phyloP scores from a whole-genome alignment of 345 rosid genomes.

The Cardamine occulta region DNA sequence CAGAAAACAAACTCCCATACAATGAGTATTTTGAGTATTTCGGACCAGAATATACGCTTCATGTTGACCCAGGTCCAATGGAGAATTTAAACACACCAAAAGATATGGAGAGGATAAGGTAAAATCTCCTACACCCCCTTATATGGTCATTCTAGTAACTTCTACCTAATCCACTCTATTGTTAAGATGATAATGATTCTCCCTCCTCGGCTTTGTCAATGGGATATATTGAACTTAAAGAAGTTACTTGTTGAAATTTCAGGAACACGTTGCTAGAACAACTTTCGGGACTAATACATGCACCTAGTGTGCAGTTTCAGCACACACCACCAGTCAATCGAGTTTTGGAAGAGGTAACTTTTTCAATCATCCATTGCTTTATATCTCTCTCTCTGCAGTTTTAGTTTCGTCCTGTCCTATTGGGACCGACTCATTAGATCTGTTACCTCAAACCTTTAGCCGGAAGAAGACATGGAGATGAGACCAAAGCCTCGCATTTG shows the following conservation, averaged over 20 bases:
- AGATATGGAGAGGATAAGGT: conserved; percentile 96
- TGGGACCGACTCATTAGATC: conserved; percentile 13
- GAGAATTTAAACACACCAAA: conserved; percentile 78
- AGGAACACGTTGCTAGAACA: conserved; percentile 49
- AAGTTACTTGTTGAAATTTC: conserved; percentile 35
- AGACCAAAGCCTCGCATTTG: conserved; percentile 79
- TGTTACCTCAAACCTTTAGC: conserved; percentile 26
- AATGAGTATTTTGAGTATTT: conserved; percentile 95
- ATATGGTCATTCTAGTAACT: not conserved
- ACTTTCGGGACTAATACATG: conserved; percentile 44
- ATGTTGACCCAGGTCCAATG: conserved; percentile 73
- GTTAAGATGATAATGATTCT: conserved; percentile 9
- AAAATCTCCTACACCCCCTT: conserved; percentile 15
- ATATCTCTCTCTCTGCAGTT: conserved; percentile 23
- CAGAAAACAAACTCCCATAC: conserved; percentile 88
- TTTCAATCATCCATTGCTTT: not conserved
- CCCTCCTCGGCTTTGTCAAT: conserved; percentile 18
- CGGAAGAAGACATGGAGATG: conserved; percentile 47
- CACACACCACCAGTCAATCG: conserved; percentile 47
- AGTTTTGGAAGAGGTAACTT: conserved; percentile 42
- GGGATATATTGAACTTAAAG: not conserved
- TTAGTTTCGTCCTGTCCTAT: conserved; percentile 2
- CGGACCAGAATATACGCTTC: conserved; percentile 96
- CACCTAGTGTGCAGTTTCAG: conserved; percentile 50
- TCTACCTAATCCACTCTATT: not conserved